Evolutionary conservation across 768 basidiomycete genomes (phyloP), one percentile per base, ranked within the genome.

Genomic region (Trametes villosa): DNA sequence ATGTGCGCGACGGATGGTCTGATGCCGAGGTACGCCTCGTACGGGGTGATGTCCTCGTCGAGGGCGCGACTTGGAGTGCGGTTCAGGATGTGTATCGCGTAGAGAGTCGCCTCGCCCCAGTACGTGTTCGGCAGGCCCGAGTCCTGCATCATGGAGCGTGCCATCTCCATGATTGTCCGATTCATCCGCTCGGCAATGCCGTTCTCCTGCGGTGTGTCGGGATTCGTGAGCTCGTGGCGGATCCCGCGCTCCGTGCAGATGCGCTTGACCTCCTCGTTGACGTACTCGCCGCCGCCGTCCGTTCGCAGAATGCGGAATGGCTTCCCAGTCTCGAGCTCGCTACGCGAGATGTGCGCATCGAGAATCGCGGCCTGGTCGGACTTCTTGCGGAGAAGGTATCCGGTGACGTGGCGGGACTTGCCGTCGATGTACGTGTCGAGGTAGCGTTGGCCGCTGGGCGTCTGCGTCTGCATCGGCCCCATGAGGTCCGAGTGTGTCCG

Each of bases 181-280:
- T 81, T 76, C 36, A 74, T 53, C 0, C 74, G 68, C 54, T 80
- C 76, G 3, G 75, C 75, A 6, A 62, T 58, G 3, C 79, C 75
- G 57, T 73, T 79, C 11, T 77, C 72, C 0, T 70, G 71, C 18
- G 75, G 77, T 4, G 75, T 77, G 61, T 79, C 67, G 0, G 75
- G 70, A 0, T 73, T 72, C 0, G 73, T 75, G 52, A 54, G 68
- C 24, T 70, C 46, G 9, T 66, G 60, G 1, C 30, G 18, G 34
- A 58, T 44, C 0, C 63, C 58, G 18, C 49, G 53, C 0, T 33
- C 44, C 31, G 24, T 30, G 24, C 52, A 53, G 46, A 60, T 34
- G 31, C 15, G 27, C 27, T n/a, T 13, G 46, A 54, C 59, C 41
- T 72, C 68, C 1, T 3, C 6, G 12, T 53, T 54, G 22, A 54